Percentiles rank a stretch among this genome's conserved stretches.
phyloP scores from a whole-genome alignment of 495 filamentous ascomycete species.

The Aspergillus bertholletiae region DNA sequence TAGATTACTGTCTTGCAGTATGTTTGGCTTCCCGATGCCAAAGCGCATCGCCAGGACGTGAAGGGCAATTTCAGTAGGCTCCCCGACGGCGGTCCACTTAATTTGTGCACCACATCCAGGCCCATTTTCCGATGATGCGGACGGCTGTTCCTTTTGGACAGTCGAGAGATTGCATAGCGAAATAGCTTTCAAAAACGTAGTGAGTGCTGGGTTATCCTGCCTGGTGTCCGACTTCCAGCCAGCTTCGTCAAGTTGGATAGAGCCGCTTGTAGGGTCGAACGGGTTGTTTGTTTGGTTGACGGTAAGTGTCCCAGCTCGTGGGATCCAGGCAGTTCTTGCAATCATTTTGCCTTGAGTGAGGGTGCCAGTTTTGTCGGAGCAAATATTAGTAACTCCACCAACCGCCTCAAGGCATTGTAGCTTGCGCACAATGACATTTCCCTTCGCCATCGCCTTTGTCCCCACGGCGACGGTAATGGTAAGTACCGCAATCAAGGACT shows the following conservation, averaged over 20 bases:
- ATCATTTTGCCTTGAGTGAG: constrained; percentile 78
- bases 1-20: constrained; percentile 52
- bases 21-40: constrained; percentile 53
- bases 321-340: constrained; percentile 75
- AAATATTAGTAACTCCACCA: constrained; percentile 83
- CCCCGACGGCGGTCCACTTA: constrained; percentile 70
- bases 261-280: constrained; percentile 62
- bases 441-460: constrained; percentile 69
- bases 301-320: constrained; percentile 53
- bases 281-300: constrained; percentile 53
- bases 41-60: constrained; percentile 77
- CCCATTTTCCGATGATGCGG: constrained; percentile 26
- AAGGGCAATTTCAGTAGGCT: constrained; percentile 81
- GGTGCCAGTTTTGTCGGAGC: constrained; percentile 85
- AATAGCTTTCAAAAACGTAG: constrained; percentile 64
- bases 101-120: constrained; percentile 11
- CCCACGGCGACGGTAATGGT: constrained; percentile 72
- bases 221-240: constrained; percentile 22
- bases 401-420: constrained; percentile 78
- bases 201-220: constrained; percentile 40
- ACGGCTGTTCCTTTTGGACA: constrained; percentile 53
- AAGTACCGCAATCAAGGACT: constrained; percentile 69
- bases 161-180: constrained; percentile 76
- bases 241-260: constrained; percentile 41
- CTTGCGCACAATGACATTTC: constrained; percentile 77